Conservation (phyloP, 768 basidiomycete species). For the Brasilioporus rufonigricans region DNA sequence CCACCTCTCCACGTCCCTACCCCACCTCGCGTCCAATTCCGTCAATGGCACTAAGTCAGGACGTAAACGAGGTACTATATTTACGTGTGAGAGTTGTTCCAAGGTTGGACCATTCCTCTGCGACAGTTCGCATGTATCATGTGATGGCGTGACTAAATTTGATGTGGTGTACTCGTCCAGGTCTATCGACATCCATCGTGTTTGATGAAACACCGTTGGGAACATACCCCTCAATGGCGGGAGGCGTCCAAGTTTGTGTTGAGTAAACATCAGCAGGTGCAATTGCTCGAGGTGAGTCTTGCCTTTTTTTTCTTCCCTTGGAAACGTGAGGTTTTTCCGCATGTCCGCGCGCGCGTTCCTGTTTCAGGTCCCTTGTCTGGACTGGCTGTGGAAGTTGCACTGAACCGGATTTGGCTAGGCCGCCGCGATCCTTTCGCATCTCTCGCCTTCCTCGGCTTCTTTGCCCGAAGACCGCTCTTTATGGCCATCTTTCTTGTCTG, state of each 20-base stretch:
- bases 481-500: slow-evolving; percentile 84
- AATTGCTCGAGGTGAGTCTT: slow-evolving; percentile 75
- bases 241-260: slow-evolving; percentile 87
- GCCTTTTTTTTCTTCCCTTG: background rate
- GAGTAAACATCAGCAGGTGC: slow-evolving; percentile 97
- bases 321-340: background rate
- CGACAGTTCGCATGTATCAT: slow-evolving; percentile 1
- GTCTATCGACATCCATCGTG: slow-evolving; percentile 92
- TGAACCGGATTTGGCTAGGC: slow-evolving; percentile 48
- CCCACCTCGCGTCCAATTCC: slow-evolving; percentile 6
- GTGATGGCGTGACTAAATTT: slow-evolving; percentile 8
- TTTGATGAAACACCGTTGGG: slow-evolving; percentile 97
- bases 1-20: slow-evolving; percentile 10
- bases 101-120: slow-evolving; percentile 54
- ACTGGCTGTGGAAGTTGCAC: background rate
- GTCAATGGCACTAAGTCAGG: slow-evolving; percentile 35
- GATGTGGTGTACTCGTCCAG: slow-evolving; percentile 33
- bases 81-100: slow-evolving; percentile 91
- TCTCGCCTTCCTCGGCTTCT: slow-evolving; percentile 66
- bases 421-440: slow-evolving; percentile 90
- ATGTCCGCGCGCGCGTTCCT: background rate
- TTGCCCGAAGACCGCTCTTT: slow-evolving; percentile 92
- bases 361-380: background rate
- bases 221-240: slow-evolving; percentile 95
- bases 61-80: slow-evolving; percentile 83